Conservation (phyloP, 345 rosid genomes). For the Cardamine occulta region DNA sequence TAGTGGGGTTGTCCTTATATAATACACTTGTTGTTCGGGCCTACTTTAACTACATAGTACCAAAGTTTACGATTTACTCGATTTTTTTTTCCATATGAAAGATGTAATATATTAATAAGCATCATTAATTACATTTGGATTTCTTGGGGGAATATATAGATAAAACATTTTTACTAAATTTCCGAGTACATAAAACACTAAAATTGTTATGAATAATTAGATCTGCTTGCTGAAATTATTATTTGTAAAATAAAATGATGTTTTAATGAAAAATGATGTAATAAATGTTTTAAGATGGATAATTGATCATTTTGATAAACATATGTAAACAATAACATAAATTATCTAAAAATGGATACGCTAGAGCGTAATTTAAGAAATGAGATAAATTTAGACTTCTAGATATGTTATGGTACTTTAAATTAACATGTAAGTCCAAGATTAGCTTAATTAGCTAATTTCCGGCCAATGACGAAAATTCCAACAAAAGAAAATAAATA, state of each 20-base stretch:
- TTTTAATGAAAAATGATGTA: neutral
- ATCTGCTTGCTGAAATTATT: neutral
- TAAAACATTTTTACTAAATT: neutral
- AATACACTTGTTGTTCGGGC: constrained; percentile 31
- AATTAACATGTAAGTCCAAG: constrained; percentile 16
- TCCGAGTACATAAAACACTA: neutral
- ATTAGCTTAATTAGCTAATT: constrained; percentile 18
- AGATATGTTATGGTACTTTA: constrained; percentile 13
- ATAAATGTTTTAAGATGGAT: neutral
- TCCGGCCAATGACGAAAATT: constrained; percentile 10
- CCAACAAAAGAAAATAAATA: constrained; percentile 24
- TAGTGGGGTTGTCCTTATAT: constrained; percentile 13
- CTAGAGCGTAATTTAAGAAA: constrained; percentile 9
- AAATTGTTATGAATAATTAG: neutral
- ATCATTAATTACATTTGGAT: constrained; percentile 24
- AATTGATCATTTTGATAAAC: neutral
- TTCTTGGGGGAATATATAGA: neutral
- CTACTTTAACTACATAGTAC: constrained; percentile 3
- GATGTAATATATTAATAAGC: neutral
- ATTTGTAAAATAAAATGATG: neutral
- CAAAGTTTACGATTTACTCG: constrained; percentile 2
- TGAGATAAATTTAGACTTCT: constrained; percentile 26
- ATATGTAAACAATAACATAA: constrained; percentile 10
- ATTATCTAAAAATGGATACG: constrained; percentile 27
- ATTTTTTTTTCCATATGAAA: neutral